Evolutionary conservation across 1,284 basidiomycete species (phyloP), one percentile per base, ranked within the genome.

Genomic region (Cutaneotrichosporon cavernicola): DNA sequence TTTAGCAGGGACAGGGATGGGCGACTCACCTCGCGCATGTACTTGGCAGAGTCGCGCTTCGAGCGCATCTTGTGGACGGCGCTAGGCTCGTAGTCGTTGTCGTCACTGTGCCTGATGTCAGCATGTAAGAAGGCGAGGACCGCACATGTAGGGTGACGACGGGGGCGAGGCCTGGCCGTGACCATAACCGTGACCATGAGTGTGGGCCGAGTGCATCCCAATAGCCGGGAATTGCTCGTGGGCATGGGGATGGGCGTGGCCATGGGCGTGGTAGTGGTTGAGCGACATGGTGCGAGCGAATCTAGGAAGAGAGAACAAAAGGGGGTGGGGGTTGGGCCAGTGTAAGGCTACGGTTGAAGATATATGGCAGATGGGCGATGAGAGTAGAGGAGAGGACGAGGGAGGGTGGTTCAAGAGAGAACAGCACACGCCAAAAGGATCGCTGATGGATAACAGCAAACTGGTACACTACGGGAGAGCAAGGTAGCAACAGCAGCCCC

Each of bases 31-130:
- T 68, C 63, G 31, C 65, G 65, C 18, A 43, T 36, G 21, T 60
- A 60, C 66, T 68, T 68, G 18, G 56, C 62, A 6, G 46, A 31
- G 62, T 68, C 66, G n/a, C 66, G 64, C 62, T 62, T 65, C 6
- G 64, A 65, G 10, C 43, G 52, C 14, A 58, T 31, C 58, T 64
- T 64, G 26, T 59, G 62, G 18, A 18, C 43, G 16, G 16, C 18
- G 18, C 18, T 46, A 3, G 43, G 43, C 43, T 46, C 43, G 53
- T 66, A 49, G 14, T 32, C 36, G 30, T 63, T 50, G 38, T 21
- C 55, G 26, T 57, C 55, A n/a, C 21, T 38, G n/a, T 46, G 46
- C 18, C 32, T 11, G 21, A 32, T 13, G 26, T 55, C 22, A 18
- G 16, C 30, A n/a, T 4, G 11, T 32, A n/a, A 2, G 46, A 5